Base-by-base conservation (phyloP, 345 rosid species). In the Erodium maritimum region DNA sequence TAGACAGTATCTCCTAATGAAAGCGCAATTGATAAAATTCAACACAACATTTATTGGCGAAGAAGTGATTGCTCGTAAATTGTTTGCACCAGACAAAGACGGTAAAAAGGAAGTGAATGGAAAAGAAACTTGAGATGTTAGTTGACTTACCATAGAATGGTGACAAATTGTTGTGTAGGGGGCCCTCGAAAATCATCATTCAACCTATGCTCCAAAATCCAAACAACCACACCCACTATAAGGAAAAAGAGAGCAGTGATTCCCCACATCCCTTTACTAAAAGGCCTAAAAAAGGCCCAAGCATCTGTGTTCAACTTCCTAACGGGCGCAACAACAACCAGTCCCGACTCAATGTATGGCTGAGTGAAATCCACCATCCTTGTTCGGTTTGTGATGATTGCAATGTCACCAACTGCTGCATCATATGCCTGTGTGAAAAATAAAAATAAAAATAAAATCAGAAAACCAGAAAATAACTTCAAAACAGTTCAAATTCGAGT, bases 181-280 rank as follows among this genome's bases (percentile, higher is more conserved):
- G 91, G 80, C 22, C 95, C 97, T 10, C 91, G 76, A 72, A 86
- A 86, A 4, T 86, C 95, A 42, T 84, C 76, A 50, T 81, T 86
- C 46, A 69, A 45, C 53, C 85, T 69, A 51, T 86, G 97, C 73
- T 86, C 91, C 75, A 86, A 70, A 67, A 77, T 75, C 91, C 95
- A 90, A 23, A 89, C 76, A 23, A 82, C 83, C 2, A 78, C 70
- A 37, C 97, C 95, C 1, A 77, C 78, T 13, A 82, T 58, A 57
- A 87, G 66, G 70, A 82, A 80, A 54, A 78, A 78, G 20, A 63
- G 58, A 21, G 81, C 82, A 3, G 74, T 76, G 54, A 81, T 72
- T 19, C 69, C 71, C 96, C 96, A 90, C 74, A 90, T 71, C 50
- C 59, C 51, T 54, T 73, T 61, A 12, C 82, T 74, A 77, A 90